Evolutionary conservation across 2,329 filamentous ascomycete genomes (phyloP).

Genomic region (Neophaeococcomyces aloes): DNA sequence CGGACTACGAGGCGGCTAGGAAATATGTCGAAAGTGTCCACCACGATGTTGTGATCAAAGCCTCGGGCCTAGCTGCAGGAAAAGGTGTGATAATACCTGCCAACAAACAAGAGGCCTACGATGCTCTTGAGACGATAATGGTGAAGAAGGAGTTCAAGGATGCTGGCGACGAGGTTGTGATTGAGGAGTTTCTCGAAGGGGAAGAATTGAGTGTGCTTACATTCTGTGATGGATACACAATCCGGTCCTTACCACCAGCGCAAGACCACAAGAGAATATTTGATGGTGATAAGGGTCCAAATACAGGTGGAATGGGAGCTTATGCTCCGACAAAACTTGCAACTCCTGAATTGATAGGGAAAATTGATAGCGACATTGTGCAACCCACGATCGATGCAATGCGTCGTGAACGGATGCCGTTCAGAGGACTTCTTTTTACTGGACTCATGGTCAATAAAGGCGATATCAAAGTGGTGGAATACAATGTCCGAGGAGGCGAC

Average conservation of each 20-base stretch:
- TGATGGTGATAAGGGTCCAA: conserved; percentile 80
- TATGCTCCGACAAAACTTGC: conserved; percentile 83
- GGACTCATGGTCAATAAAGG: conserved; percentile 84
- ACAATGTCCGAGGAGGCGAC: conserved; percentile 88
- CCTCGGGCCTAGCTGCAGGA: conserved; percentile 78
- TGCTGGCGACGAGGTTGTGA: conserved; percentile 83
- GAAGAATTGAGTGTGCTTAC: conserved; percentile 87
- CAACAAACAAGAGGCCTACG: conserved; percentile 69
- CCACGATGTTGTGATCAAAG: conserved; percentile 85
- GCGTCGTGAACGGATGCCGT: conserved; percentile 61
- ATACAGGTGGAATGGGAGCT: conserved; percentile 96
- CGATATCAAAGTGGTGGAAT: conserved; percentile 77
- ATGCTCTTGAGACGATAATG: conserved; percentile 83
- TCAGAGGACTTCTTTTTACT: conserved; percentile 69
- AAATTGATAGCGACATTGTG: conserved; percentile 72
- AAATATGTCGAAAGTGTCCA: conserved; percentile 61
- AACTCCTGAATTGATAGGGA: conserved; percentile 61
- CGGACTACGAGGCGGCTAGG: conserved; percentile 59
- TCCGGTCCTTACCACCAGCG: conserved; percentile 73
- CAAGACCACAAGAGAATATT: conserved; percentile 95
- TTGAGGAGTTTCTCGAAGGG: conserved; percentile 85
- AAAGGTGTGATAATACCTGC: conserved; percentile 90
- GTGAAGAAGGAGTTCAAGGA: conserved; percentile 72
- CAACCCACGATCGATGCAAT: conserved; percentile 83
- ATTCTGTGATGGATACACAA: conserved; percentile 80